Base-by-base conservation (phyloP, 164 flowering plant genomes). In the Dillenia suffruticosa region DNA sequence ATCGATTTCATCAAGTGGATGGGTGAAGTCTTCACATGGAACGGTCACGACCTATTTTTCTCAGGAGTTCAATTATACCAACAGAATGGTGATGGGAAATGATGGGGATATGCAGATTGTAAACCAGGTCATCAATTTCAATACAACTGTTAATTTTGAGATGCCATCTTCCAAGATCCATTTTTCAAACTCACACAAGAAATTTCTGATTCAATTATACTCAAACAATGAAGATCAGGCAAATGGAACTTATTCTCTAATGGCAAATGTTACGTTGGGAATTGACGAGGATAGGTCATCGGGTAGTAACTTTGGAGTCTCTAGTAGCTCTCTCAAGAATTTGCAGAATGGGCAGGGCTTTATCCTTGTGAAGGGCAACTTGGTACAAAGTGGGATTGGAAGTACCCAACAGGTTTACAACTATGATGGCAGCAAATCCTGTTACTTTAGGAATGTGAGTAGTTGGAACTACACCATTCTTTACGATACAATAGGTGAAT, bases 401-500 rank as follows among this genome's bases (percentile, higher is more conserved):
- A 85, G 90, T 46, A 86, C 85, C 10, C 78, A 76, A 49, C 82
- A 94, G 72, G 72, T 55, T 9, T 90, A 90, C 68, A 59, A 52
- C 8, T 90, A 77, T 64, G 60, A 51, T 5, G 73, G 76, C 50
- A 61, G 55, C 49, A 24, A 64, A 1, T 77, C 46, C 26, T 91
- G 99, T 74, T 94, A 86, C 76, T 80, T 69, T 14, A 86, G 97
- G 80, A 87, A 86, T 66, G 74, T 89, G 22, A 87, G 96, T 72
- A 84, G 87, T 79, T 77, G 73, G 4, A 93, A 93, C 69, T 86
- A 86, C 79, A 83, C 86, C 32, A 78, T 90, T 67, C 76, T 86
- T 51, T 62, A 79, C 66, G 94, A 93, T 65, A 44, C 77, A 55
- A 70, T 51, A 14, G 61, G 69, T 46, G 61, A 68, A 9, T 48